These are phyloP conservation scores for Elasticomyces elasticus DNA, from an alignment of 495 filamentous ascomycete species.

Conservation along the genomic window DNA sequence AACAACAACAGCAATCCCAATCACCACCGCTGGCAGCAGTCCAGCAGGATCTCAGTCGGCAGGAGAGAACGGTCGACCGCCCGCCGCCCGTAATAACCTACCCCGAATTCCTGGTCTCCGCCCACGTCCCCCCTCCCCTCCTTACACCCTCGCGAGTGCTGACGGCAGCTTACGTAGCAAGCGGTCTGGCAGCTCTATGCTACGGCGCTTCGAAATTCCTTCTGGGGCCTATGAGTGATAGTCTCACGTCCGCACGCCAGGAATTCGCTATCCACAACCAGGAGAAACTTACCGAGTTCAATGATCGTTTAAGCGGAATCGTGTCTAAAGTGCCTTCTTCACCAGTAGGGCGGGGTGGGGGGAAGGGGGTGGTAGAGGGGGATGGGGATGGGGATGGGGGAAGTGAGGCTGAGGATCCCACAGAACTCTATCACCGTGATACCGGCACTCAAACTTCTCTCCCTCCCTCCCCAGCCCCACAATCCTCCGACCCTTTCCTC, in stretches of 20 bases:
- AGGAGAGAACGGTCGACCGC: slow-evolving; percentile 5
- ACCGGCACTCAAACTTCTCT: slow-evolving; percentile 76
- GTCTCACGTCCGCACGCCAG: slow-evolving; percentile 66
- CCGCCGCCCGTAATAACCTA: slow-evolving; percentile 85
- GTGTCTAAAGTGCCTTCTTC: slow-evolving; percentile 54
- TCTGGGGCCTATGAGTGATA: slow-evolving; percentile 71
- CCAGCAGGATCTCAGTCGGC: slow-evolving; percentile 10
- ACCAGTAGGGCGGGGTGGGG: slow-evolving; percentile 11
- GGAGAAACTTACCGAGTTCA: slow-evolving; percentile 56
- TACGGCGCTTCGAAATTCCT: slow-evolving; percentile 78
- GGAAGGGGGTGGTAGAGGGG: slow-evolving; percentile 9
- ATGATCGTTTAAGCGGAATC: slow-evolving; percentile 58
- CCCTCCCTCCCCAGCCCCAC: slow-evolving; percentile 29
- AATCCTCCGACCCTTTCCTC: slow-evolving; percentile 18
- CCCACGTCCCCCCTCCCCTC: slow-evolving; percentile 61
- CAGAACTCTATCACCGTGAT: slow-evolving; percentile 86
- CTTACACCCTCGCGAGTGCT: slow-evolving; percentile 66
- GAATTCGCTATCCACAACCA: slow-evolving; percentile 60
- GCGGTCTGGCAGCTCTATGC: slow-evolving; percentile 56
- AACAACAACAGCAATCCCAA: slow-evolving; percentile 2
- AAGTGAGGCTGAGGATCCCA: slow-evolving; percentile 55
- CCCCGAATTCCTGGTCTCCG: slow-evolving; percentile 75
- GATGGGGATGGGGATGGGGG: slow-evolving; percentile 27
- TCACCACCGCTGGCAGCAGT: background rate
- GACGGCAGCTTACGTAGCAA: slow-evolving; percentile 67